Percentiles rank a stretch among this genome's conserved stretches.
These are phyloP conservation scores for Wickerhamomyces chaumierensis DNA, from an alignment of 805 yeast species.

Conservation along the genomic window DNA sequence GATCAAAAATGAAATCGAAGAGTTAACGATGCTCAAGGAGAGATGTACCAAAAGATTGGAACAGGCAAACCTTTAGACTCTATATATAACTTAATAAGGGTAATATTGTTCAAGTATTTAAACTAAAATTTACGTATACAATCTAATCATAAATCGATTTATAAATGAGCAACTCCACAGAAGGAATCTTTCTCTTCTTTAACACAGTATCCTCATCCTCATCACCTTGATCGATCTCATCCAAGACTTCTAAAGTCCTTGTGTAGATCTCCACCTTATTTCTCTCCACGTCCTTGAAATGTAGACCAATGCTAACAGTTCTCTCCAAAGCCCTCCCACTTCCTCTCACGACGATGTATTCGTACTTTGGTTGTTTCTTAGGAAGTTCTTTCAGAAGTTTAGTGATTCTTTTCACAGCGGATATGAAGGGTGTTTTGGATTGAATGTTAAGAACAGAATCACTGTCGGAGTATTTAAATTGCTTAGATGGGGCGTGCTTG, in stretches of 20 bases:
- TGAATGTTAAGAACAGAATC: slow-evolving; percentile 47
- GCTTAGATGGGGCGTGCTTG: slow-evolving; percentile 43
- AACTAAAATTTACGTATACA: neutral
- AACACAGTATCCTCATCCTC: slow-evolving; percentile 22
- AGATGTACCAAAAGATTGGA: slow-evolving; percentile 26
- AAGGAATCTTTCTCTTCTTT: slow-evolving; percentile 28
- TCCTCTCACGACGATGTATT: slow-evolving; percentile 50
- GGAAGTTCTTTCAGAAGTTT: slow-evolving; percentile 38
- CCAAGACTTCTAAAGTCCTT: slow-evolving; percentile 56
- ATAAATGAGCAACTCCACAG: slow-evolving; percentile 30
- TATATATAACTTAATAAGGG: too few relatives aligned
- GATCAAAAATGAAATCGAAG: slow-evolving; percentile 38
- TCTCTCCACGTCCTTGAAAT: slow-evolving; percentile 40
- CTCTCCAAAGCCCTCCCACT: slow-evolving; percentile 67
- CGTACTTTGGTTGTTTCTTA: slow-evolving; percentile 28
- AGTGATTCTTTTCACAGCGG: slow-evolving; percentile 57
- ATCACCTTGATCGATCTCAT: slow-evolving; percentile 40
- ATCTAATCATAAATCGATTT: slow-evolving; percentile 3
- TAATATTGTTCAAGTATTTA: too few relatives aligned
- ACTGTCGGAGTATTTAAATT: slow-evolving; percentile 30
- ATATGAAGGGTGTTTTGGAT: slow-evolving; percentile 56
- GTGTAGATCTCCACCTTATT: slow-evolving; percentile 51
- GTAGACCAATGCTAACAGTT: slow-evolving; percentile 48
- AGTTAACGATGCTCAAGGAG: slow-evolving; percentile 33
- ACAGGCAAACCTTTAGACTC: neutral